Base-by-base conservation (phyloP, 345 rosid genomes). In the Sisymbrium irio region DNA sequence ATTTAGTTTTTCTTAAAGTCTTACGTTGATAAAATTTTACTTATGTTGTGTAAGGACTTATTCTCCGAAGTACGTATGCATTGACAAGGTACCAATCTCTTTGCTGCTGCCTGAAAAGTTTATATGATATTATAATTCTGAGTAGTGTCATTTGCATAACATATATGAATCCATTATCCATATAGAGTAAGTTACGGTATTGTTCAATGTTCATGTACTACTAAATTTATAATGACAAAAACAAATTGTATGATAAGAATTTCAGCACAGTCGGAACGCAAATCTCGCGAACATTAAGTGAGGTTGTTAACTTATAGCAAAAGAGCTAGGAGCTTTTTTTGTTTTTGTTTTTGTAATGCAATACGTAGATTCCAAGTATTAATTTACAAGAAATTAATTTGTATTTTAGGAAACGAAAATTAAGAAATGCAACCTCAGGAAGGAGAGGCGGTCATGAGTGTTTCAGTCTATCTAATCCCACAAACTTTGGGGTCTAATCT, bases 391-490 rank as follows among this genome's bases (percentile, higher is more conserved):
- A 4, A 53, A 53, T 50, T 14, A 6, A 72, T 54, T 56, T 64
- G 41, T 17, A 12, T 35, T 47, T 44, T 22, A 56, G 50, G 51
- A 27, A 47, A 65, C 65, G 58, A 35, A 17, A 36, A 9, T 4
- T 3, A 58, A 32, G 28, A 67, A 75, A 74, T 49, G 54, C 7
- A 37, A 51, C 33, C 33, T 13, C 63, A 59, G 15, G 12, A 60
- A n/a, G 35, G 32, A 50, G 49, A 63, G 19, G 53, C 30, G 30
- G 64, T 74, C 78, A 57, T 35, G 70, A 61, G 49, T 42, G 62
- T 53, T 59, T 33, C 58, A 67, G 74, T 75, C 73, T 67, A 75
- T 68, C 74, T 51, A 61, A 41, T 68, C 64, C 74, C 74, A 61
- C 46, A 14, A 61, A 42, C 67, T 61, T 61, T 68, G 64, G 57